Evolutionary conservation across 2,329 filamentous ascomycete genomes (phyloP), one percentile per base, ranked within the genome.

Genomic region (Endoconidiophora laricicola): DNA sequence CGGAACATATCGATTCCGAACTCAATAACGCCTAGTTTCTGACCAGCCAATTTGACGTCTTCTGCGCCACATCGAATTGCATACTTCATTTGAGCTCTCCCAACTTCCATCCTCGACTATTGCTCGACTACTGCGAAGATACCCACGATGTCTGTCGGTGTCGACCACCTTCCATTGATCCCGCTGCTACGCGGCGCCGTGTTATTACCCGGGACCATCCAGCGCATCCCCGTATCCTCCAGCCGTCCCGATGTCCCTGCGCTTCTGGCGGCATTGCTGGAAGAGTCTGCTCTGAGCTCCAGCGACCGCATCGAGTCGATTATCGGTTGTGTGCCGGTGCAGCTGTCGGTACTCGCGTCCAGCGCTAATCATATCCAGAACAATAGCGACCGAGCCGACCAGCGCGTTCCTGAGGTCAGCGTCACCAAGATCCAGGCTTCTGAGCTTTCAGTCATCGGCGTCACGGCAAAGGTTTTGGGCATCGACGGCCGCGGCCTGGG

Each of bases 161-260:
- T 53, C 14, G 51, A 53, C 43, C 48, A 49, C 49, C 65, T 94
- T 33, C 84, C 90, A 43, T 68, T 96, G 58, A 82, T 96, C 57
- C 85, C 87, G 37, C 76, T 96, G 41, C 78, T 86, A 48, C 79
- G 81, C 60, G 83, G 82, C 56, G 76, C 79, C 55, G 83, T 95
- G 57, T 78, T 96, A 39, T 76, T 94, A 7, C 91, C 91, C 3
- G 86, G 87, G 55, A 79, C 88, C 51, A 79, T 88, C 46, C 76
- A 94, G 58, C 83, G 88, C 58, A 83, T 96, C 56, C 79, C 86
- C 49, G 81, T 95, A 48, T 78, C 81, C 39, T 80, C 73, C 37
- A 73, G 81, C 63, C 85, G 90, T 47, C 79, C 86, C 57, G 91
- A 96, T 65, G 82, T 96, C 57, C 82, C 86, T 48, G 84, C 90